Base-by-base conservation (phyloP, 495 filamentous ascomycete genomes). In the Neurospora hispaniola region DNA sequence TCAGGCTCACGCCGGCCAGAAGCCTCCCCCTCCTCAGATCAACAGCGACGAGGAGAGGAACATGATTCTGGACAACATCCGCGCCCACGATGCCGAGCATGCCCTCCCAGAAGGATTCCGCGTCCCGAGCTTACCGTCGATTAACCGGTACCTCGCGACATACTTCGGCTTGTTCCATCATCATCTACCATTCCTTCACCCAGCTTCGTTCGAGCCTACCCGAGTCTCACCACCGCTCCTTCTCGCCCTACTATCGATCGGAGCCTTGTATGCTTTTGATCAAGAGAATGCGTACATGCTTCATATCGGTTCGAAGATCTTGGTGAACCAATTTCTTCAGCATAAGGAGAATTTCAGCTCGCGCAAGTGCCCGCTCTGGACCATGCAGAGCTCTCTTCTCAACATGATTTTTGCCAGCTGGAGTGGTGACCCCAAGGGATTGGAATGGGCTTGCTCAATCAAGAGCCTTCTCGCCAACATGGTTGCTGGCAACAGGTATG, bases 341-440 rank as follows among this genome's bases (percentile, higher is more conserved):
- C 95, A 97, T 83, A 96, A 97, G 83, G 94, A 97, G 79, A 97
- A 96, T 82, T 98, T 98, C 82, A 96, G 94, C 86, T 98, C 96
- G n/a, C 89, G 94, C 71, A 98, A 97, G 80, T 99, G 96, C 78
- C 96, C 96, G 8, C 83, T 99, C 40, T 98, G 95, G 94, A 93
- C 94, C 44, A 98, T 98, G 92, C 96, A 98, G 80, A 92, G 92
- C 80, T 94, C 93, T 16, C 85, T 99, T 70, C 85, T 99, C 68
- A 99, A 99, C 85, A 98, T 98, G 96, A 92, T 97, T 76, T 98
- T 99, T 81, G 96, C 97, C 44, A 98, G 95, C 86, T 99, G 96
- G 96, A 98, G 96, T 79, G 96, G 96, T 74, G 96, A 98, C 80
- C 89, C 96, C 16, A 98, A 98, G 83, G 96, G 96, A 31, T 87